Base-by-base conservation (phyloP, 2,329 filamentous ascomycete genomes). In the Fusarium kyushuense region DNA sequence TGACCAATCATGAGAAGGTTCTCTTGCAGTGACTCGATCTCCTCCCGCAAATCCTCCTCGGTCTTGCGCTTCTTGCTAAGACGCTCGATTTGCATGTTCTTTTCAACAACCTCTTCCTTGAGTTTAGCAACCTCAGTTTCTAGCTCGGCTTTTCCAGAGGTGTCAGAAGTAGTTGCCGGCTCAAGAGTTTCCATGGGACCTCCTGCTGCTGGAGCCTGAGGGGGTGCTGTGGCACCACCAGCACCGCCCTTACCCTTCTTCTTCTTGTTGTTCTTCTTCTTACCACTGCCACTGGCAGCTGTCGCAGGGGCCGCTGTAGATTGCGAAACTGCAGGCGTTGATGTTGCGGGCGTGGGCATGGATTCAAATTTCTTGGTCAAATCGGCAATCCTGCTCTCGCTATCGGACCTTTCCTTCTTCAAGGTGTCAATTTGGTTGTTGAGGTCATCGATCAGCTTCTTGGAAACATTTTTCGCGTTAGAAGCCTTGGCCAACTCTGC, bases 181-280 rank as follows among this genome's bases (percentile, higher is more conserved):
- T 84, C 81, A 4, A 78, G 75, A 2, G 77, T 73, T 17, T 82
- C 79, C 5, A 76, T 63, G 6, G 79, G 76, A 7, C 79, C 71
- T 54, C 84, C 70, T 29, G 72, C 68, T 6, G 72, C 62, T 2
- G 72, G 58, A 25, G 72, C 63, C 6, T 75, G 67, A 3, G 74
- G 67, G 23, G 80, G 78, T 3, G 74, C 71, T n/a, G 80, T 78
- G 11, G 82, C 79, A 9, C 79, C 77, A 9, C 78, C 78, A 67
- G 86, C 88, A 32, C 84, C 87, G 19, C 87, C 88, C 82, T 94
- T 95, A 79, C 90, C 92, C 86, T 96, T 97, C 83, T 95, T 97
- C 77, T 94, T 96, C 78, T 92, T 94, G 79, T 93, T 64, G 35
- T 64, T 96, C 80, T 94, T 95, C 61, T 85, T 87, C 63, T 83